A percentile compares a stretch with the other conserved stretches of the same genome.
These are phyloP conservation scores for Lupinus albus DNA, from an alignment of 306 rosid genomes.

Conservation along the genomic window DNA sequence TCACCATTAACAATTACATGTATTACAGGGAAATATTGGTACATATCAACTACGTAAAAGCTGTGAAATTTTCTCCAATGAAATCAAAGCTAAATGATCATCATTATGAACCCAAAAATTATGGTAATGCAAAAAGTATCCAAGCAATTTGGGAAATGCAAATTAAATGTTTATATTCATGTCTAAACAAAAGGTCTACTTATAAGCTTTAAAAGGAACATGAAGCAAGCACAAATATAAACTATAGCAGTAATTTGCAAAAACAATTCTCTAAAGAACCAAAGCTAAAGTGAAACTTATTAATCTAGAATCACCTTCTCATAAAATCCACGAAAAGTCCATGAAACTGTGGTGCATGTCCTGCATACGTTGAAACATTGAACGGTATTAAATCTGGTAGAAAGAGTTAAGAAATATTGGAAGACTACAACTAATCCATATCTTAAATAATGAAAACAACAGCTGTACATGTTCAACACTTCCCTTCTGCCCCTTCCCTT, in stretches of 20 bases:
- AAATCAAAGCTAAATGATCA: conserved; percentile 10
- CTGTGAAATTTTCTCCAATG: conserved; percentile 7
- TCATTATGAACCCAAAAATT: conserved; percentile 4
- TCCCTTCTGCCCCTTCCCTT: no score
- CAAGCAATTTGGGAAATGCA: conserved; percentile 24
- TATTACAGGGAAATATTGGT: not conserved
- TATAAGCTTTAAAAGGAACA: conserved; percentile 14
- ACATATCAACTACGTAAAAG: conserved; percentile 17
- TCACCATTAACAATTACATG: not conserved
- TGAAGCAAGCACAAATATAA: conserved; percentile 17
- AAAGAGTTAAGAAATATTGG: conserved; percentile 13
- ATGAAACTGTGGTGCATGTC: conserved; percentile 98
- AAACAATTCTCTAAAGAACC: not conserved
- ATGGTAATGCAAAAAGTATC: conserved; percentile 11
- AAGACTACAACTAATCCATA: not conserved
- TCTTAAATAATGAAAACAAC: conserved; percentile 18
- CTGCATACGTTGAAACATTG: conserved; percentile 53
- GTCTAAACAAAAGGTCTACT: conserved; percentile 16
- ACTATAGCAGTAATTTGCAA: conserved; percentile 2
- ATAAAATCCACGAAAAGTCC: conserved; percentile 97
- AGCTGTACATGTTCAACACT: no score
- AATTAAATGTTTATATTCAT: conserved; percentile 16
- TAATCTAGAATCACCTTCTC: conserved; percentile 72
- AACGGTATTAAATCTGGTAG: conserved; percentile 13
- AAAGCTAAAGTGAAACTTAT: not conserved